These are phyloP conservation scores for Candolleomyces aberdarensis DNA, from an alignment of 768 basidiomycete genomes.

Conservation along the genomic window DNA sequence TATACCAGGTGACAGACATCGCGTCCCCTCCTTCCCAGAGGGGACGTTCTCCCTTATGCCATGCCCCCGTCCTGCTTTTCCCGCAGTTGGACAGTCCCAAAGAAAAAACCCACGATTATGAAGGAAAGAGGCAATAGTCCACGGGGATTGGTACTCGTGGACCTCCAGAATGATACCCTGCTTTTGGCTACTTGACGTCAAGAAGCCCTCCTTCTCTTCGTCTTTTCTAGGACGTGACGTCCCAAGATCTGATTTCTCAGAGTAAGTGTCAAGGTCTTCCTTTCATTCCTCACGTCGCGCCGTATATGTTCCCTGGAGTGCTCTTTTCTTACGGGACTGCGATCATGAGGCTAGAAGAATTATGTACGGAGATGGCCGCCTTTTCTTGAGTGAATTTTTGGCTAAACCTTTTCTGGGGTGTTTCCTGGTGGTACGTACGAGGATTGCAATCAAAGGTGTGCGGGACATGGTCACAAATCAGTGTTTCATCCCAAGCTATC, in stretches of 20 bases:
- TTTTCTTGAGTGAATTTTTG: neutral
- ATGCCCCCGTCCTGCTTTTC: neutral
- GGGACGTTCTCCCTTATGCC: neutral
- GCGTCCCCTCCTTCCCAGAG: neutral
- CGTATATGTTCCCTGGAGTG: neutral
- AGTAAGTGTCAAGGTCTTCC: neutral
- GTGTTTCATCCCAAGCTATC: neutral
- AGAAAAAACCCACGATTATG: constrained; percentile 21
- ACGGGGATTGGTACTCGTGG: neutral
- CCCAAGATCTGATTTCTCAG: neutral
- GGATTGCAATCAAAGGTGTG: neutral
- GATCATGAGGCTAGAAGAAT: neutral
- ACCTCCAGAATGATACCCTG: neutral
- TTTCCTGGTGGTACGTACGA: neutral
- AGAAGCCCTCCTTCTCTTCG: neutral
- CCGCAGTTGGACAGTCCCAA: neutral
- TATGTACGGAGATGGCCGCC: neutral
- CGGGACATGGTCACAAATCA: neutral
- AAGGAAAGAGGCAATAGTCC: constrained; percentile 8
- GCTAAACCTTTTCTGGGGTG: neutral
- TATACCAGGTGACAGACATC: neutral
- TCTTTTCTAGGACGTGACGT: neutral
- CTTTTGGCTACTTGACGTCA: neutral
- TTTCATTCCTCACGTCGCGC: neutral
- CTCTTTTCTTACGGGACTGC: neutral